phyloP scores from a whole-genome alignment of 2,329 filamentous ascomycete genomes.

The Trichoderma hamatum region DNA sequence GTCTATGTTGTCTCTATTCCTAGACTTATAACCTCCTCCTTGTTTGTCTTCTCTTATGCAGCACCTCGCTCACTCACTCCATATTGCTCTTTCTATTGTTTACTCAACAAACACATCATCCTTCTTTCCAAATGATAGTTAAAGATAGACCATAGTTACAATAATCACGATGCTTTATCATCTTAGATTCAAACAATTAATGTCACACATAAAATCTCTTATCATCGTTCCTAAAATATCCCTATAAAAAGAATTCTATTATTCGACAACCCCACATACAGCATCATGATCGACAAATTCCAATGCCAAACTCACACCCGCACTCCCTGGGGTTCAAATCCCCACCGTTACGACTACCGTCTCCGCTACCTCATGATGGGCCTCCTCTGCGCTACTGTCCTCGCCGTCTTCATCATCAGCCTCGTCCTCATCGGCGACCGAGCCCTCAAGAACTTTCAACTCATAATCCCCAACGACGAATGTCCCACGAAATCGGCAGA shows the following conservation, averaged over 20 bases:
- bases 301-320: conserved; percentile 39
- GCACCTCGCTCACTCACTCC: background rate
- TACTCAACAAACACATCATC: background rate
- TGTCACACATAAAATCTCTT: background rate
- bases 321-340: conserved; percentile 35
- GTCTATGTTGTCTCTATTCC: background rate
- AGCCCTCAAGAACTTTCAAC: conserved; percentile 4
- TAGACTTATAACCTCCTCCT: background rate
- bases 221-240: background rate
- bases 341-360: conserved; percentile 35
- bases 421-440: conserved; percentile 30
- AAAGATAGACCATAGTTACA: background rate
- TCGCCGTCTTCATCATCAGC: conserved; percentile 32
- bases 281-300: conserved; percentile 32
- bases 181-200: background rate
- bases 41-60: background rate
- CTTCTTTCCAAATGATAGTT: background rate
- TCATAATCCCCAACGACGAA: background rate
- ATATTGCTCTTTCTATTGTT: background rate
- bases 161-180: background rate
- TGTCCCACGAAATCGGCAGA: background rate
- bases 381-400: conserved; percentile 31
- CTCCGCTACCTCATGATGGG: conserved; percentile 36
- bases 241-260: background rate
- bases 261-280: background rate